Conservation (phyloP, 257 asterid species). For the Gentiana macrophylla region DNA sequence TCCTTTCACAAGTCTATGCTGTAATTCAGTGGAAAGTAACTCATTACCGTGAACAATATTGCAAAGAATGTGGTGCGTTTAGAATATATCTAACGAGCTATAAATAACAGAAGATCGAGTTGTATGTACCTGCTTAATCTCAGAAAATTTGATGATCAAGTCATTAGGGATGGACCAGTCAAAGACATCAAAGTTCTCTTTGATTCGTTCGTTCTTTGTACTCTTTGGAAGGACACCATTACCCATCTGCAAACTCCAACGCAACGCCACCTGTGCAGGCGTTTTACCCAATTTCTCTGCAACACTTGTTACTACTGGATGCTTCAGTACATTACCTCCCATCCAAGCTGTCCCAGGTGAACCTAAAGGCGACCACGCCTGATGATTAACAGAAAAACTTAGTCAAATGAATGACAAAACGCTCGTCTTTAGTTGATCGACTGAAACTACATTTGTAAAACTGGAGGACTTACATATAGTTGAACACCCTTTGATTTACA, state of each 20-base stretch:
- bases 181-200: background rate
- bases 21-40: slow-evolving; percentile 7
- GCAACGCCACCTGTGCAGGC: slow-evolving; percentile 10
- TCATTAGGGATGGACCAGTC: no score
- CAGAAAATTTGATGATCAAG: background rate
- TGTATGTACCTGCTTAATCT: slow-evolving; percentile 22
- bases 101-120: no score
- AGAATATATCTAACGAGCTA: no score
- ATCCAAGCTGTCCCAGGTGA: slow-evolving; percentile 65
- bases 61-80: no score
- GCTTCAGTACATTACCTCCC: slow-evolving; percentile 41
- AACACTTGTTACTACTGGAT: slow-evolving; percentile 35
- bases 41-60: no score
- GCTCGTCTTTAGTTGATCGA: no score
- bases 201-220: background rate
- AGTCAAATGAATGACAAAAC: no score
- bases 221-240: background rate
- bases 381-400: no score
- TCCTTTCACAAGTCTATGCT: slow-evolving; percentile 52
- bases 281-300: slow-evolving; percentile 36
- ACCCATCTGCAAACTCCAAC: background rate
- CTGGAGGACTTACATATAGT: no score
- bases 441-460: no score
- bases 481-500: no score
- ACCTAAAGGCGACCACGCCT: slow-evolving; percentile 80